Percentiles rank a stretch among this genome's conserved stretches.
These are phyloP conservation scores for Metschnikowia koreensis DNA, from an alignment of 805 yeast genomes.

Conservation along the genomic window DNA sequence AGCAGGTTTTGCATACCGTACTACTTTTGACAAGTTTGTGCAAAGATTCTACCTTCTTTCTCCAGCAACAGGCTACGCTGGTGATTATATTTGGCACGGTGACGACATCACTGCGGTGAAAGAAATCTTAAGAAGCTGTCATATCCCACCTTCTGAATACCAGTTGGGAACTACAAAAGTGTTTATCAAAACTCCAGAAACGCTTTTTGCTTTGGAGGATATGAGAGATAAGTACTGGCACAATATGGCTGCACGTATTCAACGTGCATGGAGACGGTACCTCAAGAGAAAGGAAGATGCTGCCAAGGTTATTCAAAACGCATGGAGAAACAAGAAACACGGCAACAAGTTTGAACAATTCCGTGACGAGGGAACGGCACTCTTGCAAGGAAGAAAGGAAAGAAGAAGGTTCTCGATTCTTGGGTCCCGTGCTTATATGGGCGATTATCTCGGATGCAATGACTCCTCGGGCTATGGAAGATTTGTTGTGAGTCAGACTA, in stretches of 20 bases:
- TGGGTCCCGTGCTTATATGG: conserved; percentile 87
- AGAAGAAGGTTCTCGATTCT: conserved; percentile 84
- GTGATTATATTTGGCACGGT: conserved; percentile 60
- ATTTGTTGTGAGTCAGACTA: conserved; percentile 65
- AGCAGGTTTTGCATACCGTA: conserved; percentile 98
- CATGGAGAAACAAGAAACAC: conserved; percentile 76
- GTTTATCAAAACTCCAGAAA: conserved; percentile 95
- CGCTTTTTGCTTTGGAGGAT: conserved; percentile 90
- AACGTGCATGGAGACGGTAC: conserved; percentile 92
- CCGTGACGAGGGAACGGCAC: conserved; percentile 76
- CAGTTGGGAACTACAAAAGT: conserved; percentile 92
- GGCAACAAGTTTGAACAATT: conserved; percentile 82
- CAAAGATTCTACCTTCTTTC: conserved; percentile 90
- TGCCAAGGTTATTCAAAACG: conserved; percentile 75
- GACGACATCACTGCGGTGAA: conserved; percentile 52
- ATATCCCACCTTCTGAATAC: conserved; percentile 76
- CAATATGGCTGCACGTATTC: conserved; percentile 96
- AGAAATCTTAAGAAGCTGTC: conserved; percentile 50
- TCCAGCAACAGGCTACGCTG: conserved; percentile 88
- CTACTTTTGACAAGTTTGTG: conserved; percentile 92
- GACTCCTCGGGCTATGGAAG: conserved; percentile 69
- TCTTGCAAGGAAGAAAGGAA: conserved; percentile 75
- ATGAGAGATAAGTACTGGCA: conserved; percentile 98
- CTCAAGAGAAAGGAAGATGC: conserved; percentile 80
- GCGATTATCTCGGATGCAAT: conserved; percentile 90